Evolutionary conservation across 495 filamentous ascomycete genomes (phyloP).

Genomic region (Podospora comata): DNA sequence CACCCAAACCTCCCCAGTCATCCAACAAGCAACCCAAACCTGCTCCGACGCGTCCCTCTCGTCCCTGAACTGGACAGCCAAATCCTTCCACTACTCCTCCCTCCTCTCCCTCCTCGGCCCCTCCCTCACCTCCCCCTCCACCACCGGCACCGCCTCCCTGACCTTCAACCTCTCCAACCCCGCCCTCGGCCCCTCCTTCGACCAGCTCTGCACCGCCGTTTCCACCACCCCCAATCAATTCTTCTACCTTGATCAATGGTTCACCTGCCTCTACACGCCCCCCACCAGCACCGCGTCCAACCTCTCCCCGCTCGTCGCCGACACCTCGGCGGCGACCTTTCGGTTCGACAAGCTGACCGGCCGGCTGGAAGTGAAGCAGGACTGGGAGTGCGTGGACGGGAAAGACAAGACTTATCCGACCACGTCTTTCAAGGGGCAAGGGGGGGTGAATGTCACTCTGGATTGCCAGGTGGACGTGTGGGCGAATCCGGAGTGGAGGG

Average conservation of each 20-base stretch:
- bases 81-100: slow-evolving; percentile 19
- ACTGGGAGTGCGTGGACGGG: slow-evolving; percentile 36
- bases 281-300: not conserved
- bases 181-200: slow-evolving; percentile 13
- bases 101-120: slow-evolving; percentile 5
- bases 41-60: slow-evolving; percentile 13
- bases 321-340: slow-evolving; percentile 27
- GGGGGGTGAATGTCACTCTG: not conserved
- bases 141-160: slow-evolving; percentile 16
- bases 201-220: slow-evolving; percentile 31
- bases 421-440: not conserved
- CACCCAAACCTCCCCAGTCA: not conserved
- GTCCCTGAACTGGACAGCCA: slow-evolving; percentile 12
- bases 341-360: slow-evolving; percentile 34
- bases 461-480: not conserved
- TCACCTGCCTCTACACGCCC: slow-evolving; percentile 26
- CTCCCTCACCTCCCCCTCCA: not conserved
- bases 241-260: slow-evolving; percentile 39
- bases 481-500: not conserved
- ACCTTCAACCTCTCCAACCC: slow-evolving; percentile 23
- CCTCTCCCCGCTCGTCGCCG: not conserved
- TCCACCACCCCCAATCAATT: slow-evolving; percentile 39
- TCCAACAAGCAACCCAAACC: not conserved
- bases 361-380: slow-evolving; percentile 36
- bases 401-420: not conserved